A percentile compares a stretch with the other conserved stretches of the same genome.
Evolutionary conservation across 2,329 filamentous ascomycete species (phyloP).

Genomic region (Fusarium piperis): DNA sequence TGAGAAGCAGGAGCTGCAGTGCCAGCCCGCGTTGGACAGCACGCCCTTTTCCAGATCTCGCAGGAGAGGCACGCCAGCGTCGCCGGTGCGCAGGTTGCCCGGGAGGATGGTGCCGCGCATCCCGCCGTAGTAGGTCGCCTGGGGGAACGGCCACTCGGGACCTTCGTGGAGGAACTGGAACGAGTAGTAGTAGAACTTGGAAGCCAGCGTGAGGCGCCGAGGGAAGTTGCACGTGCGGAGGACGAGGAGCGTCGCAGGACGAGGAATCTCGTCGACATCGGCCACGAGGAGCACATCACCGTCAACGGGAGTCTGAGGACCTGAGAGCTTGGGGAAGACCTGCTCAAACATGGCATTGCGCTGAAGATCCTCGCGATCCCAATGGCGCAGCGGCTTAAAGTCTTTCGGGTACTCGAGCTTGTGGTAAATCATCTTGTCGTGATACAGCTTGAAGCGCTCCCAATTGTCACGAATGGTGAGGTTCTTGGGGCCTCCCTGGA

Average conservation of each 20-base stretch:
- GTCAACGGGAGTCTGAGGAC: slow-evolving; percentile 51
- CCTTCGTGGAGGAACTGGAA: slow-evolving; percentile 60
- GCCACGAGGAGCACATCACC: slow-evolving; percentile 68
- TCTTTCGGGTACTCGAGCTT: slow-evolving; percentile 57
- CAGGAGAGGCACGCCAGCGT: slow-evolving; percentile 51
- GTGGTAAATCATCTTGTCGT: slow-evolving; percentile 70
- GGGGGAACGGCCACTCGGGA: slow-evolving; percentile 64
- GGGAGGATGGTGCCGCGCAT: slow-evolving; percentile 60
- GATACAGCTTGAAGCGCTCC: slow-evolving; percentile 61
- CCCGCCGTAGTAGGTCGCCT: slow-evolving; percentile 64
- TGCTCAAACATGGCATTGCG: slow-evolving; percentile 67
- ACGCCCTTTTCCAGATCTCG: slow-evolving; percentile 55
- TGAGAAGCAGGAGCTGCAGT: slow-evolving; percentile 69
- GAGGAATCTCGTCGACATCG: slow-evolving; percentile 69
- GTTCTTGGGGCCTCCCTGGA: slow-evolving; percentile 66
- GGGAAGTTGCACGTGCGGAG: slow-evolving; percentile 64
- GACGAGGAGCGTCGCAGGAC: slow-evolving; percentile 58
- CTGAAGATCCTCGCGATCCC: slow-evolving; percentile 63
- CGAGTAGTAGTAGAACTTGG: slow-evolving; percentile 66
- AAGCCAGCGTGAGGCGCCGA: slow-evolving; percentile 60
- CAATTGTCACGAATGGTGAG: slow-evolving; percentile 63
- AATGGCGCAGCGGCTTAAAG: slow-evolving; percentile 52
- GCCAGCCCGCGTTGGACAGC: slow-evolving; percentile 65
- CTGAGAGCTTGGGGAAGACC: slow-evolving; percentile 60
- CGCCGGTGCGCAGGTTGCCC: slow-evolving; percentile 61